Evolutionary conservation across 169 alveolate species (phyloP).

Genomic region (Theileria luwenshuni): DNA sequence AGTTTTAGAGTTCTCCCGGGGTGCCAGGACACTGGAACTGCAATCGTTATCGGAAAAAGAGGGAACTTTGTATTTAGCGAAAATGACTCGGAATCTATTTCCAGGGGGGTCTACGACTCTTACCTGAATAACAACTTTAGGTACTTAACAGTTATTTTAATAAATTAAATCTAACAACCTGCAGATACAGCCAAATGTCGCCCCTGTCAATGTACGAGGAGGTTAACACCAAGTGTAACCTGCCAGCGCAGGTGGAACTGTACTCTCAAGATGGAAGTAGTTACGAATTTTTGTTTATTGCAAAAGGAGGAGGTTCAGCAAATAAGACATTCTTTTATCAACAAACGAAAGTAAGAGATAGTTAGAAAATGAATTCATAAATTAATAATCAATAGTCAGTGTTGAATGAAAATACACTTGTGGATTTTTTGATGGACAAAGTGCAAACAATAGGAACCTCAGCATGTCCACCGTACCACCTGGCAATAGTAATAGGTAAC

Average conservation of each 20-base stretch:
- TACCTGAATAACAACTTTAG: conserved; percentile 81
- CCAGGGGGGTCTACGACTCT: conserved; percentile 83
- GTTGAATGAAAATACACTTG: conserved; percentile 71
- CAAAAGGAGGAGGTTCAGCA: conserved; percentile 91
- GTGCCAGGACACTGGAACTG: conserved; percentile 91
- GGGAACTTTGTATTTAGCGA: conserved; percentile 69
- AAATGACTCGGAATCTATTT: conserved; percentile 73
- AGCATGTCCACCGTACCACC: conserved; percentile 91
- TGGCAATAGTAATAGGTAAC: conserved; percentile 82
- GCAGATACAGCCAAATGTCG: conserved; percentile 81
- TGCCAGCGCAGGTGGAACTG: conserved; percentile 86
- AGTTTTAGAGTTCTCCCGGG: conserved; percentile 78
- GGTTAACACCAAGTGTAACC: conserved; percentile 83
- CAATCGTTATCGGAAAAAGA: conserved; percentile 82
- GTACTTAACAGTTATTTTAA: background rate
- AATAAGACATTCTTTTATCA: conserved; percentile 86
- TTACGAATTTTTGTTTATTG: conserved; percentile 81
- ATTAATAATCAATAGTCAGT: conserved; percentile 67
- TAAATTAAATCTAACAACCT: background rate
- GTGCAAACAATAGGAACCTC: conserved; percentile 84
- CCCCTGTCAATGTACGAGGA: conserved; percentile 86
- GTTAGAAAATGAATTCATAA: conserved; percentile 37
- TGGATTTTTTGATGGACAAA: conserved; percentile 75
- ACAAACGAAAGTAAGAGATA: conserved; percentile 77
- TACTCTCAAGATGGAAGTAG: conserved; percentile 62